Percentiles rank a stretch among this genome's conserved stretches.
These are phyloP conservation scores for Fusarium agapanthi DNA, from an alignment of 2,329 filamentous ascomycete species.

Conservation along the genomic window DNA sequence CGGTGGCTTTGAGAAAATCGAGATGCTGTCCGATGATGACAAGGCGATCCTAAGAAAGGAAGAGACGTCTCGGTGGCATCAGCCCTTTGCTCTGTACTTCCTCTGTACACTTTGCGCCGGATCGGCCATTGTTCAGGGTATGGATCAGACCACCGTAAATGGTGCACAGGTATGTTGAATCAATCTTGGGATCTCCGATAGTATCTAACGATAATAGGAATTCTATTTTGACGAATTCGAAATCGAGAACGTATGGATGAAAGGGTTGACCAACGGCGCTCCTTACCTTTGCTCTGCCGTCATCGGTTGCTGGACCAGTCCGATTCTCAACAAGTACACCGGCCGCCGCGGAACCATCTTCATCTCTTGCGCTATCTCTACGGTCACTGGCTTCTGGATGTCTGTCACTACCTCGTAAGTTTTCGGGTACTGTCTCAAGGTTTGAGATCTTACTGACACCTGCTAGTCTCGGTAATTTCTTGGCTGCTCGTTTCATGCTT, in stretches of 20 bases:
- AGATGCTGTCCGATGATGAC: slow-evolving; percentile 41
- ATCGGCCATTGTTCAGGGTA: slow-evolving; percentile 69
- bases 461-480: slow-evolving; percentile 34
- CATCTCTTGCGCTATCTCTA: slow-evolving; percentile 65
- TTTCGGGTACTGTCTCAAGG: rapidly evolving
- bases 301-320: slow-evolving; percentile 48
- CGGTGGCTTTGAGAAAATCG: slow-evolving; percentile 43
- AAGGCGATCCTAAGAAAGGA: slow-evolving; percentile 43
- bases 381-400: slow-evolving; percentile 64
- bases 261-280: slow-evolving; percentile 64
- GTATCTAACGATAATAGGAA: slow-evolving; percentile 37
- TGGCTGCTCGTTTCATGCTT: slow-evolving; percentile 47
- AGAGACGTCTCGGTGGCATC: slow-evolving; percentile 44
- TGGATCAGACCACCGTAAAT: slow-evolving; percentile 73
- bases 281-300: slow-evolving; percentile 62
- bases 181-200: rapidly evolving
- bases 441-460: not conserved
- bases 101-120: slow-evolving; percentile 48
- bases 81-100: slow-evolving; percentile 48
- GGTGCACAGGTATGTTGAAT: slow-evolving; percentile 61
- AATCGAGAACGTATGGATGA: slow-evolving; percentile 53
- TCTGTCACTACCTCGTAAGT: slow-evolving; percentile 64
- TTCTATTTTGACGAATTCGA: slow-evolving; percentile 46
- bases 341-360: slow-evolving; percentile 73
- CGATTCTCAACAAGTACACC: slow-evolving; percentile 65